These are phyloP conservation scores for Aspergillus biplanus DNA, from an alignment of 495 filamentous ascomycete genomes.

Conservation along the genomic window DNA sequence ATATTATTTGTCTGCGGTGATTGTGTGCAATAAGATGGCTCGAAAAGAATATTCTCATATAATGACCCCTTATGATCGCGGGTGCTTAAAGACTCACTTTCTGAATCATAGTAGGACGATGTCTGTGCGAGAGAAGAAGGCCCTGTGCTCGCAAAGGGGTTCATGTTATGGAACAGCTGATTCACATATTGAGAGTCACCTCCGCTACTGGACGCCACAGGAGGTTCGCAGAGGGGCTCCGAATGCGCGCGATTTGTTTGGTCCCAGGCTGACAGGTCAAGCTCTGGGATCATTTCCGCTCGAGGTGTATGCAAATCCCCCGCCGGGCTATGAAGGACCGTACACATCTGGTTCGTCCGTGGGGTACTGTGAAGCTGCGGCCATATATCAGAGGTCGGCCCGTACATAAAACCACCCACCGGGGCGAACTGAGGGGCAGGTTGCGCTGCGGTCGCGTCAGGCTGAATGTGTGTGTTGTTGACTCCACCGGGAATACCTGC, in stretches of 20 bases:
- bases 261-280: slow-evolving; percentile 78
- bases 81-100: neutral
- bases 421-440: too few species aligned
- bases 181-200: neutral
- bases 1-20: neutral
- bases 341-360: slow-evolving; percentile 48
- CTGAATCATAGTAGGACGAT: neutral
- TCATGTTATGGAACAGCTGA: neutral
- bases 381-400: neutral
- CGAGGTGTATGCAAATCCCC: slow-evolving; percentile 90
- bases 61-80: neutral
- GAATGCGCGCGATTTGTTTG: slow-evolving; percentile 43
- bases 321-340: slow-evolving; percentile 78
- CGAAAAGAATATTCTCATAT: neutral
- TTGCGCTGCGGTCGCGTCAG: too few species aligned
- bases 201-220: neutral
- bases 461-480: too few species aligned
- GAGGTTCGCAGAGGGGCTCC: neutral
- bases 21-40: neutral
- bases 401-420: too few species aligned
- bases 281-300: slow-evolving; percentile 73
- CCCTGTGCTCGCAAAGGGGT: neutral
- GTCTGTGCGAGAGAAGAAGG: neutral
- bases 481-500: too few species aligned
- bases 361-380: neutral